phyloP scores from a whole-genome alignment of 306 rosid species.

The Biancaea sappan region DNA sequence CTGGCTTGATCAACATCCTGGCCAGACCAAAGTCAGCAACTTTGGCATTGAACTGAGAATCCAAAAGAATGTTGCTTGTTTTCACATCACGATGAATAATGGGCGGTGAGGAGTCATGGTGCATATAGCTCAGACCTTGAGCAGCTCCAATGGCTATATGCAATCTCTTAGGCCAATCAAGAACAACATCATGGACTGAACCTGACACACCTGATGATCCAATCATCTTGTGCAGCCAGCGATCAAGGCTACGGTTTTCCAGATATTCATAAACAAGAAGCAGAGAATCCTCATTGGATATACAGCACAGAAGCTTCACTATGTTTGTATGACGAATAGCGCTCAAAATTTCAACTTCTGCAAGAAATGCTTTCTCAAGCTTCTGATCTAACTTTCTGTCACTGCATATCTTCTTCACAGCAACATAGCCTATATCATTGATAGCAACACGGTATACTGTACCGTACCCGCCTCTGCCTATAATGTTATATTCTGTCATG shows the following conservation, averaged over 20 bases:
- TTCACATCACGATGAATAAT: slow-evolving; percentile 80
- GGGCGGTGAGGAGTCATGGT: slow-evolving; percentile 69
- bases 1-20: slow-evolving; percentile 64
- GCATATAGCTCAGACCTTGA: slow-evolving; percentile 86
- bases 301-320: slow-evolving; percentile 71
- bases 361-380: slow-evolving; percentile 68
- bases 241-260: slow-evolving; percentile 71
- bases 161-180: slow-evolving; percentile 75
- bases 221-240: slow-evolving; percentile 58
- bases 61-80: slow-evolving; percentile 78
- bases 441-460: slow-evolving; percentile 64
- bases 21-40: slow-evolving; percentile 91
- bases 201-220: slow-evolving; percentile 35
- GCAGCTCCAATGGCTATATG: slow-evolving; percentile 73
- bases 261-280: slow-evolving; percentile 82
- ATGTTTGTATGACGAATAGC: slow-evolving; percentile 77
- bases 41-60: slow-evolving; percentile 71
- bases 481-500: slow-evolving; percentile 47
- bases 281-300: slow-evolving; percentile 55
- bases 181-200: slow-evolving; percentile 32
- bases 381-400: slow-evolving; percentile 53
- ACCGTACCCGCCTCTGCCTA: slow-evolving; percentile 87
- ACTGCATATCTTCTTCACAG: slow-evolving; percentile 68
- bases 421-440: slow-evolving; percentile 51
- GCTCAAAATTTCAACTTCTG: slow-evolving; percentile 73